Percentiles rank a stretch among this genome's conserved stretches.
Conservation (phyloP, 2,329 filamentous ascomycete species). For the Paraconiothyrium brasiliense region DNA sequence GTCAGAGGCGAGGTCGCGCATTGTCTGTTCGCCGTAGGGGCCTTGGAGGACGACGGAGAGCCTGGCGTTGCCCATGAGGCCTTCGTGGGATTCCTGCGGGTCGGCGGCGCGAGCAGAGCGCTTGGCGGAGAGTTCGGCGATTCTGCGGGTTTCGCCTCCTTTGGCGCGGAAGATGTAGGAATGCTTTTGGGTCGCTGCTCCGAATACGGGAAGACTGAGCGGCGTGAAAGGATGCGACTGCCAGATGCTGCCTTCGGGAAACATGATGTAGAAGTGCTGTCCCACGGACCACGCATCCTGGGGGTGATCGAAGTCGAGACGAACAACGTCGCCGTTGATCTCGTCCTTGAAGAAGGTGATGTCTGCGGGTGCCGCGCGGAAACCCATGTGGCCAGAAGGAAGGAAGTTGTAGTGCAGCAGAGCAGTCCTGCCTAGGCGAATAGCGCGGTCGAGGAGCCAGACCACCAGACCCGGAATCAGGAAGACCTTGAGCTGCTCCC, state of each 20-base stretch:
- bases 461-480: conserved; percentile 65
- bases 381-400: conserved; percentile 42
- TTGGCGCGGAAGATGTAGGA: conserved; percentile 49
- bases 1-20: conserved; percentile 30
- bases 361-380: conserved; percentile 37
- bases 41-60: conserved; percentile 46
- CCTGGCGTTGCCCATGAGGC: conserved; percentile 34
- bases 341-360: conserved; percentile 49
- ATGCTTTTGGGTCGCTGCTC: conserved; percentile 37
- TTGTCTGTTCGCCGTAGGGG: conserved; percentile 45
- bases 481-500: conserved; percentile 64
- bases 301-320: conserved; percentile 71
- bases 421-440: conserved; percentile 66
- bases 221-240: conserved; percentile 74
- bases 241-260: conserved; percentile 73
- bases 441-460: conserved; percentile 70
- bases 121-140: conserved; percentile 42
- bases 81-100: conserved; percentile 33
- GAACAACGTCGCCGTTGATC: conserved; percentile 62
- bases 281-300: conserved; percentile 71
- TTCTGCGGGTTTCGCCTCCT: conserved; percentile 45
- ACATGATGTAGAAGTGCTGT: conserved; percentile 77
- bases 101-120: conserved; percentile 32
- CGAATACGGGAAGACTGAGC: conserved; percentile 36
- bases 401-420: conserved; percentile 64